These are phyloP conservation scores for Paxillus involutus DNA, from an alignment of 768 basidiomycete genomes.

Conservation along the genomic window DNA sequence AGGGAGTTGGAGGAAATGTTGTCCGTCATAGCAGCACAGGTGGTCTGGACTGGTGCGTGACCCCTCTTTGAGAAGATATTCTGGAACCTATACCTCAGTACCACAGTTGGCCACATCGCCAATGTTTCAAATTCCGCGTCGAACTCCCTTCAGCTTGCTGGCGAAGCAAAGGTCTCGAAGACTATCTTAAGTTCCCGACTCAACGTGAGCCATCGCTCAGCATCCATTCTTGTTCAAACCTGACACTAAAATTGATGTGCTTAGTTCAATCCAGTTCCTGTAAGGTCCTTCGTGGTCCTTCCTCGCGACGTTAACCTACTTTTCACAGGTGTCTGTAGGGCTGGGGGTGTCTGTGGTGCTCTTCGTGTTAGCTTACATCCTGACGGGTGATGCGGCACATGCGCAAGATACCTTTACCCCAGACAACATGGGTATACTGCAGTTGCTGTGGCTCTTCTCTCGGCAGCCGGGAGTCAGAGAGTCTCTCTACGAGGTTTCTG, in stretches of 20 bases:
- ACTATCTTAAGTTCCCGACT: not conserved
- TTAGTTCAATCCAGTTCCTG: not conserved
- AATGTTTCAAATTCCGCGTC: not conserved
- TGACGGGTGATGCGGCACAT: not conserved
- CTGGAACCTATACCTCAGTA: not conserved
- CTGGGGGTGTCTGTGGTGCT: not conserved
- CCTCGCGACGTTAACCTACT: not conserved
- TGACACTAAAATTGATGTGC: not conserved
- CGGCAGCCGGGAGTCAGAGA: not conserved
- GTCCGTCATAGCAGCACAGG: not conserved
- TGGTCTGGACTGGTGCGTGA: not conserved
- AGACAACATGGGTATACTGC: not conserved
- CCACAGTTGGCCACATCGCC: not conserved
- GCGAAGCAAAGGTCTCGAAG: not conserved
- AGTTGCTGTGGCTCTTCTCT: conserved; percentile 4
- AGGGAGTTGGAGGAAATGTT: not conserved
- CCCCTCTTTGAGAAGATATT: no score
- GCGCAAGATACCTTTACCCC: not conserved
- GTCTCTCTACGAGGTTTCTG: not conserved
- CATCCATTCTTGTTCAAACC: not conserved
- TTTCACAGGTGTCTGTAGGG: not conserved
- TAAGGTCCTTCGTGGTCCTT: not conserved
- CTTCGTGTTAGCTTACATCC: not conserved
- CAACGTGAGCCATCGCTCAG: not conserved
- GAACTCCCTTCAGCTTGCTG: not conserved